Percentiles rank a stretch among this genome's conserved stretches.
Evolutionary conservation across 768 basidiomycete species (phyloP).

Genomic region (Chalciporus chontae): DNA sequence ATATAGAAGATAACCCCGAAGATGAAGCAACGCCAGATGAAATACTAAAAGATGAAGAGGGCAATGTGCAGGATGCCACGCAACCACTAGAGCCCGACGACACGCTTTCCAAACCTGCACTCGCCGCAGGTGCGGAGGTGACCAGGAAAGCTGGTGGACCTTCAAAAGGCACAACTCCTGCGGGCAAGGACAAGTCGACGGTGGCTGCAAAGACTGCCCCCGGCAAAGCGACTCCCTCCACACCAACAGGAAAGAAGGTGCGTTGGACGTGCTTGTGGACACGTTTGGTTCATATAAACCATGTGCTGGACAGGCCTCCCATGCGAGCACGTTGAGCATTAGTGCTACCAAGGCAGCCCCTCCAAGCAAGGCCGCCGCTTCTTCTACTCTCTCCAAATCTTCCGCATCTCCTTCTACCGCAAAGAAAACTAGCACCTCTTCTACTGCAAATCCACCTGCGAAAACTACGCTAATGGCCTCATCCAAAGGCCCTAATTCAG

Average conservation of each 20-base stretch:
- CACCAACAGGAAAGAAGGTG: slow-evolving; percentile 70
- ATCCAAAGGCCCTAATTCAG: slow-evolving; percentile 28
- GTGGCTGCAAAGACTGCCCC: slow-evolving; percentile 41
- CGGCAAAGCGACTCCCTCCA: slow-evolving; percentile 47
- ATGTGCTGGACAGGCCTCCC: slow-evolving; percentile 49
- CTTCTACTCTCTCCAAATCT: slow-evolving; percentile 32
- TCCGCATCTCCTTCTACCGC: slow-evolving; percentile 22
- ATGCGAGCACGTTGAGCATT: slow-evolving; percentile 62
- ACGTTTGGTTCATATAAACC: slow-evolving; percentile 24
- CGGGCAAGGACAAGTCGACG: slow-evolving; percentile 31
- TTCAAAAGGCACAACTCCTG: slow-evolving; percentile 25
- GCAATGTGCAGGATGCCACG: slow-evolving; percentile 19
- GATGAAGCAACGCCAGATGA: slow-evolving; percentile 16
- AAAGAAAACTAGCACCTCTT: slow-evolving; percentile 27
- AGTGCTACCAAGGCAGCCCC: slow-evolving; percentile 47
- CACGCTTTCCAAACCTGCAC: slow-evolving; percentile 14
- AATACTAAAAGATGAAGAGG: slow-evolving; percentile 10
- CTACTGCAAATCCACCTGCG: slow-evolving; percentile 26
- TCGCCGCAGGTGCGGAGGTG: slow-evolving; percentile 16
- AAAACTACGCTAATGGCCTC: slow-evolving; percentile 34
- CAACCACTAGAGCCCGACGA: slow-evolving; percentile 22
- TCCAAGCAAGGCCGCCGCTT: slow-evolving; percentile 38
- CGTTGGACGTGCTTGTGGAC: slow-evolving; percentile 21
- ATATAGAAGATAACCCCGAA: slow-evolving; percentile 18
- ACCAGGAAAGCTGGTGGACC: slow-evolving; percentile 24